Evolutionary conservation across 129 eudicot species (phyloP), one percentile per base, ranked within the genome.

Genomic region (Artemisia argyi): DNA sequence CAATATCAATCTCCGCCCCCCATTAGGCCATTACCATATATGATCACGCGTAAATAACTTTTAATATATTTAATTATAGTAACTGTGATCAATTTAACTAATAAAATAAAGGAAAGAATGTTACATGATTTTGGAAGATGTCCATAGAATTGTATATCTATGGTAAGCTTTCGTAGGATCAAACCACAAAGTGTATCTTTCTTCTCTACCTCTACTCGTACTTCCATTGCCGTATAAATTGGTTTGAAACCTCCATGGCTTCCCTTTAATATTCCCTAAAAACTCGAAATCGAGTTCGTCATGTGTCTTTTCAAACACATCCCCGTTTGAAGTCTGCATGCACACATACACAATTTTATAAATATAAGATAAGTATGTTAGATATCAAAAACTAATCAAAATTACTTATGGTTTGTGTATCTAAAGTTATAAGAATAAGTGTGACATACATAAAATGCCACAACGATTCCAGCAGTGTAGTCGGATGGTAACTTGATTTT

Each of bases 171-270:
- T 86, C 0, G 96, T 81, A 30, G 98, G 98, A 67, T 93, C 97
- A 79, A 93, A 93, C 96, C 92, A 86, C 15, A 93, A 85, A 3
- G 74, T 72, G 69, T 93, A 93, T 79, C 98, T 80, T 68, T 93
- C 98, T 85, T 93, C 98, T 77, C 98, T 84, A 58, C 98, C 98
- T 77, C 96, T 82, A 47, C 74, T 80, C 4, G 98, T 93, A 82
- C 98, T 93, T 54, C 98, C 98, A 68, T 93, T 93, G 2, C 98
- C 98, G 57, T 93, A 93, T 73, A 93, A 76, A 75, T 93, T 93
- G 5, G 98, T 93, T 62, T 93, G 98, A 71, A 93, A 85, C 48
- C 98, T 79, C 98, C 98, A 93, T 68, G 84, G 79, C 49, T 93
- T 87, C 19, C 97, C 98, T 72, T 66, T 85, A 4, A 90, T 73